Conservation (phyloP, 2,329 filamentous ascomycete species). For the Pseudogymnoascus sp. region DNA sequence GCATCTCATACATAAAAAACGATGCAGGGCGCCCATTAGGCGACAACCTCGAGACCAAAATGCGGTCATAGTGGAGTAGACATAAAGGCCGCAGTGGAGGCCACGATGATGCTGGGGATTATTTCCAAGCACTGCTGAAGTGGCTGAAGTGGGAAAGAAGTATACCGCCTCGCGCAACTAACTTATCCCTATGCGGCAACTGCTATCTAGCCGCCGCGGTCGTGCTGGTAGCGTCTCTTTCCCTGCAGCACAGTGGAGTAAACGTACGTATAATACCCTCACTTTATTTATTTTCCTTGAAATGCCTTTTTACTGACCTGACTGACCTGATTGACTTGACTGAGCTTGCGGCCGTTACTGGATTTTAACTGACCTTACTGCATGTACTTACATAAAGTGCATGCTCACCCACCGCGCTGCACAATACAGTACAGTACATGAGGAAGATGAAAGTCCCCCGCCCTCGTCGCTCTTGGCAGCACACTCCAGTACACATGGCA, state of each 20-base stretch:
- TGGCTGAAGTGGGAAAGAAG: not conserved
- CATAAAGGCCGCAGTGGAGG: not conserved
- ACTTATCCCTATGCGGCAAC: not conserved
- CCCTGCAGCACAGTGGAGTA: not conserved
- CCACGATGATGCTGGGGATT: not conserved
- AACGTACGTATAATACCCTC: not conserved
- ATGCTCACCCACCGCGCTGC: not conserved
- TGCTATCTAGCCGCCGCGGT: not conserved
- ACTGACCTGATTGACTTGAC: not conserved
- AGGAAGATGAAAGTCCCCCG: not conserved
- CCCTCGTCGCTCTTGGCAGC: not conserved
- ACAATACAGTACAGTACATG: not conserved
- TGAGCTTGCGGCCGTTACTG: not conserved
- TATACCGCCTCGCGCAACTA: not conserved
- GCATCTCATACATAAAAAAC: not conserved
- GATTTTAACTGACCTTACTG: not conserved
- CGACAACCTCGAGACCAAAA: not conserved
- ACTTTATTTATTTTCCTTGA: not conserved
- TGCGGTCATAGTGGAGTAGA: not conserved
- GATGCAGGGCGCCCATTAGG: not conserved
- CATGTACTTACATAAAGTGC: not conserved
- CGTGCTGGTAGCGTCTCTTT: not conserved
- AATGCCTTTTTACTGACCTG: not conserved
- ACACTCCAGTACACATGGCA: not conserved
- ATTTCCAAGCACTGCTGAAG: not conserved